Conservation (phyloP, 148 eudicot genomes). For the Diospyros kaki region DNA sequence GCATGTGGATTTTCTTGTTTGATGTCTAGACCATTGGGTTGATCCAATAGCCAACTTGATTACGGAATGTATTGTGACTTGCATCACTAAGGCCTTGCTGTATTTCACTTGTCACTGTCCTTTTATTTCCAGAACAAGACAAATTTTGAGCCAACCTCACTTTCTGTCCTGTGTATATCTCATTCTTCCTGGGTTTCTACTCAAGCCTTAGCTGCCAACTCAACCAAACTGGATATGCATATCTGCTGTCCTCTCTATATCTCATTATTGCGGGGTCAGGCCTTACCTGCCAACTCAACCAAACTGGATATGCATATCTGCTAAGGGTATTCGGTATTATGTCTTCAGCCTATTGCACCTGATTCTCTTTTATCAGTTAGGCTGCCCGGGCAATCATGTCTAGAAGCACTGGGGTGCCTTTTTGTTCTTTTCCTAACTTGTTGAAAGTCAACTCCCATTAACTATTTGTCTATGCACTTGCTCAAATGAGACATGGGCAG, state of each 20-base stretch:
- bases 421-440: background rate
- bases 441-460: slow-evolving; percentile 1
- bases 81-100: background rate
- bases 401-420: slow-evolving; percentile 2
- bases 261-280: too few relatives aligned
- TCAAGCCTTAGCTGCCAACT: background rate
- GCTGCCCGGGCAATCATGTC: background rate
- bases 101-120: background rate
- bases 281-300: background rate
- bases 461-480: background rate
- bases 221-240: background rate
- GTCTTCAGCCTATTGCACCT: background rate
- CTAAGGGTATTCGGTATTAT: background rate
- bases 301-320: background rate
- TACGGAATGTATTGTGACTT: background rate
- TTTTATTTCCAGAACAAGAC: background rate
- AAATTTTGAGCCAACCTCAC: background rate
- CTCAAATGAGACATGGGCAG: slow-evolving; percentile 1
- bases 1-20: background rate
- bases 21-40: background rate
- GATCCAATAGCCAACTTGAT: background rate
- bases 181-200: background rate
- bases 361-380: slow-evolving; percentile 5
- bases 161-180: background rate
- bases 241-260: background rate